These are phyloP conservation scores for Bryum argenteum DNA, from an alignment of 225 moss, liverwort and hornwort species.

Conservation along the genomic window DNA sequence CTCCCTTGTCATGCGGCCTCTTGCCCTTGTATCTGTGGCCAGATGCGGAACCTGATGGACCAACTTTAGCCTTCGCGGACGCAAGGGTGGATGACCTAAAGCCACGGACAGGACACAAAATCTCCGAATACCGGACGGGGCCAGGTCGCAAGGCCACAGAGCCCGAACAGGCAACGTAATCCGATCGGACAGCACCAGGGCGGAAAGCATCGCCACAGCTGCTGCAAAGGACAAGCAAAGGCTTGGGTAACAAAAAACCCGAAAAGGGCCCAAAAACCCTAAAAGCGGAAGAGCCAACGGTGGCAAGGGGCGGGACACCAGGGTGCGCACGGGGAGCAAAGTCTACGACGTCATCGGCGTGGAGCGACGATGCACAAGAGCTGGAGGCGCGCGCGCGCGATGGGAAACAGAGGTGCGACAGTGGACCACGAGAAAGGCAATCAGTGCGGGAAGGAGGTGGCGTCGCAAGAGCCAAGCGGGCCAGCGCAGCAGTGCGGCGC, in stretches of 20 bases:
- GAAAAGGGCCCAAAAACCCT: conserved; percentile 29
- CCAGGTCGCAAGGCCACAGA: neutral
- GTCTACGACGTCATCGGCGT: neutral
- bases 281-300: neutral
- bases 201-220: neutral
- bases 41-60: conserved; percentile 42
- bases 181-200: neutral
- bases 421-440: neutral
- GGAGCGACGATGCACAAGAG: neutral
- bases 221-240: conserved; percentile 2
- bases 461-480: conserved; percentile 10
- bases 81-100: conserved; percentile 39
- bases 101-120: conserved; percentile 12
- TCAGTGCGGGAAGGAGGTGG: neutral
- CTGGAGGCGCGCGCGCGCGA: neutral
- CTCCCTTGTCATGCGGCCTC: conserved; percentile 31
- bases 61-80: conserved; percentile 41
- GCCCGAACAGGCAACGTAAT: neutral
- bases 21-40: conserved; percentile 55
- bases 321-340: neutral
- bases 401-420: neutral
- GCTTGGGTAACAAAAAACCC: conserved; percentile 8
- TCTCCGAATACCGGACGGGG: neutral
- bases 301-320: neutral
- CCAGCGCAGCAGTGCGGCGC: conserved; percentile 34